Conservation (phyloP, 306 rosid genomes). For the Argentina anserina region DNA sequence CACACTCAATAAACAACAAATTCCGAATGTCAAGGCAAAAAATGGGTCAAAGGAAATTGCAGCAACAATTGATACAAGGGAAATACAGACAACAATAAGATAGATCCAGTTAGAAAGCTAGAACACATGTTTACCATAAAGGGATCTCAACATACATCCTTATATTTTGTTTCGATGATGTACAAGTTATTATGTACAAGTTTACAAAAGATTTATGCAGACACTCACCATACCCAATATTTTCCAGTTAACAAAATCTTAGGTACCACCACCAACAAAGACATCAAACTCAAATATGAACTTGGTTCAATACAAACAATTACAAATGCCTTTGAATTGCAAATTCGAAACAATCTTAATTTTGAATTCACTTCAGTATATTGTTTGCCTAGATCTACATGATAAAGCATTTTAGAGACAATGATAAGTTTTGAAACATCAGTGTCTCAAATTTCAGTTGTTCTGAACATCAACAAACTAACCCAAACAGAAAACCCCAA, state of each 20-base stretch:
- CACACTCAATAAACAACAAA: neutral
- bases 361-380: neutral
- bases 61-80: neutral
- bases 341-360: neutral
- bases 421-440: neutral
- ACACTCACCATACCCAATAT: neutral
- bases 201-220: neutral
- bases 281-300: neutral
- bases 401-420: neutral
- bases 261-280: neutral
- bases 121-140: neutral
- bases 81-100: neutral
- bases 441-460: neutral
- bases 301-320: neutral
- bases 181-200: neutral
- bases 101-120: neutral
- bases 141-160: neutral
- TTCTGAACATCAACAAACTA: no score
- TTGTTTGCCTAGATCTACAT: neutral
- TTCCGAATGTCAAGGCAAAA: neutral
- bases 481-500: no score
- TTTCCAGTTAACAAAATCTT: neutral
- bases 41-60: neutral
- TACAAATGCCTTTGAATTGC: no score
- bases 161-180: neutral